Percentiles rank a stretch among this genome's conserved stretches.
Conservation (phyloP, 495 filamentous ascomycete species). For the Neurospora tetraspora region DNA sequence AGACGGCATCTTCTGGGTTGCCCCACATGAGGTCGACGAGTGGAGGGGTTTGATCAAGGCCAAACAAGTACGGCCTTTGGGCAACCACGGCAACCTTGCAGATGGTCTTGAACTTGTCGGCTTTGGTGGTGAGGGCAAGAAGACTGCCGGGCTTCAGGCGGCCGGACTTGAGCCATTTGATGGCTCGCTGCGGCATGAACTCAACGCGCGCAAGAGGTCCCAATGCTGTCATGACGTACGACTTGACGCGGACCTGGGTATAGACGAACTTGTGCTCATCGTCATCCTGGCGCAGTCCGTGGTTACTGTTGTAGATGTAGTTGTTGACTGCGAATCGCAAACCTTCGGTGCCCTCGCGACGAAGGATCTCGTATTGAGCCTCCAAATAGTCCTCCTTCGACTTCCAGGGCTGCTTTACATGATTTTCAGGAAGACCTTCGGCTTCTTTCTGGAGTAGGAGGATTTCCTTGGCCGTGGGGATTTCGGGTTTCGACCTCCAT, state of each 20-base stretch:
- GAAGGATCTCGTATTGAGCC: slow-evolving; percentile 55
- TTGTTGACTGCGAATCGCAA: slow-evolving; percentile 47
- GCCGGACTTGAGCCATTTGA: slow-evolving; percentile 69
- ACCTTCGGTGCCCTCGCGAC: slow-evolving; percentile 51
- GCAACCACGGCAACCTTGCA: slow-evolving; percentile 68
- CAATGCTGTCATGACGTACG: slow-evolving; percentile 48
- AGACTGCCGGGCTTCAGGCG: slow-evolving; percentile 59
- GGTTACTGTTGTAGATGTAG: slow-evolving; percentile 4
- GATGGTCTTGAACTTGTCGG: slow-evolving; percentile 53
- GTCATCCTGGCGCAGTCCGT: slow-evolving; percentile 24
- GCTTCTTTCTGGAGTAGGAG: slow-evolving; percentile 25
- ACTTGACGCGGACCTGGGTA: slow-evolving; percentile 61
- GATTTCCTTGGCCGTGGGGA: slow-evolving; percentile 31
- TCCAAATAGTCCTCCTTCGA: slow-evolving; percentile 46
- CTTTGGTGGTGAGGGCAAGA: slow-evolving; percentile 56
- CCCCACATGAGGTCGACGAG: slow-evolving; percentile 72
- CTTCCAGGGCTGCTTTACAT: slow-evolving; percentile 26
- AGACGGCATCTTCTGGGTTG: slow-evolving; percentile 41
- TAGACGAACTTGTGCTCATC: slow-evolving; percentile 55
- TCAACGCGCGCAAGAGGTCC: slow-evolving; percentile 58
- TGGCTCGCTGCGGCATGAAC: slow-evolving; percentile 60
- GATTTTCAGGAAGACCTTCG: slow-evolving; percentile 27
- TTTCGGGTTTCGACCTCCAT: slow-evolving; percentile 36
- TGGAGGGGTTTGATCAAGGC: slow-evolving; percentile 53
- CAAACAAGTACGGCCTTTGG: slow-evolving; percentile 49